Conservation (phyloP, 139 green algal genomes). For the Astrephomene gubernaculifera region DNA sequence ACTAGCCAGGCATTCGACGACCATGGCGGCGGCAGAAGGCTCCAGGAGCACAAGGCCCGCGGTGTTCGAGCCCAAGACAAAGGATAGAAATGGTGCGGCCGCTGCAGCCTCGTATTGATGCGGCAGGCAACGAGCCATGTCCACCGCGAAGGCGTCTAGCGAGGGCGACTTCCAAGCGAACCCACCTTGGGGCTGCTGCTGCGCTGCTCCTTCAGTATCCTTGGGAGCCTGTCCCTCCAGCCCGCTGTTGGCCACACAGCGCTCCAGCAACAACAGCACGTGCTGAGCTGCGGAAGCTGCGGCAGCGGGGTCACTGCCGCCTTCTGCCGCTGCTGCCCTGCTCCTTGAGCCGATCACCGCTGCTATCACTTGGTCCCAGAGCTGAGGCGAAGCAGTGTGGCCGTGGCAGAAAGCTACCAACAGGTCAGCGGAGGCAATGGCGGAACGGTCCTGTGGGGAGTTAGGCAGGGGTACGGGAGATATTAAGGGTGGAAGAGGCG, state of each 20-base stretch:
- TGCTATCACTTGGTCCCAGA: conserved; percentile 10
- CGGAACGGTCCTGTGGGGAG: not conserved
- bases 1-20: not conserved
- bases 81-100: conserved; percentile 7
- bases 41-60: conserved; percentile 13
- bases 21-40: not conserved
- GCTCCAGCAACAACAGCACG: conserved; percentile 8
- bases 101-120: not conserved
- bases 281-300: conserved; percentile 3
- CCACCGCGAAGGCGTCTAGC: conserved; percentile 4
- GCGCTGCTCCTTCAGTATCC: too few species aligned
- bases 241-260: too few species aligned
- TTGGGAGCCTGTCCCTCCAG: too few species aligned
- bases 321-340: not conserved
- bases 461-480: too few species aligned
- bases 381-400: not conserved
- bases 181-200: not conserved
- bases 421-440: conserved; percentile 35
- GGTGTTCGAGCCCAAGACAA: conserved; percentile 33
- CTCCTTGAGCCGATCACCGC: not conserved
- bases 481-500: too few species aligned
- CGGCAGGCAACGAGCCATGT: not conserved
- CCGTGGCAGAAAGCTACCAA: conserved; percentile 18
- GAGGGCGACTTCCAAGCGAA: not conserved
- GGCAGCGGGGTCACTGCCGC: too few species aligned